A percentile compares a stretch with the other conserved stretches of the same genome.
These are phyloP conservation scores for Tarenaya hassleriana DNA, from an alignment of 345 rosid species.

Conservation along the genomic window DNA sequence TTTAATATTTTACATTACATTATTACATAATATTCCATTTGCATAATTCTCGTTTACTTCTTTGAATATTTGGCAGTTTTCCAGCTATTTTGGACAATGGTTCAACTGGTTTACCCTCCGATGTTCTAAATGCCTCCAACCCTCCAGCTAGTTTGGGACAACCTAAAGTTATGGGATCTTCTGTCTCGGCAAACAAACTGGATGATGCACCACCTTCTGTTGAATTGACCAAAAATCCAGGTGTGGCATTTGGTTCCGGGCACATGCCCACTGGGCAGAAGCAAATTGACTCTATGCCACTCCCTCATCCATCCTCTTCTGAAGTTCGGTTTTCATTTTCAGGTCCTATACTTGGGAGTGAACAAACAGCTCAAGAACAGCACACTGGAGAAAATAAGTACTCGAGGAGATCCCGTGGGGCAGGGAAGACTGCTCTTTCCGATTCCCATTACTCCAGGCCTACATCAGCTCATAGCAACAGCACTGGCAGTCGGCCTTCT, in stretches of 20 bases:
- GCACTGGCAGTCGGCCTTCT: slow-evolving; percentile 65
- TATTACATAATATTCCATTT: neutral
- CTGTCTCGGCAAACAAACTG: no score
- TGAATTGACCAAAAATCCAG: no score
- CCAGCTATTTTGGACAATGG: slow-evolving; percentile 38
- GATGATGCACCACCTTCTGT: no score
- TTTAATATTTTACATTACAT: neutral
- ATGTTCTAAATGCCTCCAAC: slow-evolving; percentile 25
- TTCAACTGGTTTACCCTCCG: slow-evolving; percentile 37
- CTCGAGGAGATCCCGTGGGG: slow-evolving; percentile 47
- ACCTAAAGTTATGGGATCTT: slow-evolving; percentile 36
- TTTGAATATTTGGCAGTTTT: slow-evolving; percentile 37
- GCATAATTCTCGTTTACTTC: slow-evolving; percentile 16
- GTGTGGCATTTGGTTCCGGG: no score
- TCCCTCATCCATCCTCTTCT: slow-evolving; percentile 45
- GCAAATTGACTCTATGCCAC: slow-evolving; percentile 31
- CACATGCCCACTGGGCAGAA: no score
- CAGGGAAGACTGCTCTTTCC: slow-evolving; percentile 39
- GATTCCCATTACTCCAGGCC: slow-evolving; percentile 50
- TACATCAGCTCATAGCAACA: slow-evolving; percentile 44
- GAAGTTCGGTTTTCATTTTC: slow-evolving; percentile 50
- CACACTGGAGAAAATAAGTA: slow-evolving; percentile 42
- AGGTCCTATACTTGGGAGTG: slow-evolving; percentile 55
- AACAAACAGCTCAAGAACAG: slow-evolving; percentile 35
- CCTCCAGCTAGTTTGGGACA: slow-evolving; percentile 32